phyloP scores from a whole-genome alignment of 169 alveolate genomes.

The Eimeria praecox region DNA sequence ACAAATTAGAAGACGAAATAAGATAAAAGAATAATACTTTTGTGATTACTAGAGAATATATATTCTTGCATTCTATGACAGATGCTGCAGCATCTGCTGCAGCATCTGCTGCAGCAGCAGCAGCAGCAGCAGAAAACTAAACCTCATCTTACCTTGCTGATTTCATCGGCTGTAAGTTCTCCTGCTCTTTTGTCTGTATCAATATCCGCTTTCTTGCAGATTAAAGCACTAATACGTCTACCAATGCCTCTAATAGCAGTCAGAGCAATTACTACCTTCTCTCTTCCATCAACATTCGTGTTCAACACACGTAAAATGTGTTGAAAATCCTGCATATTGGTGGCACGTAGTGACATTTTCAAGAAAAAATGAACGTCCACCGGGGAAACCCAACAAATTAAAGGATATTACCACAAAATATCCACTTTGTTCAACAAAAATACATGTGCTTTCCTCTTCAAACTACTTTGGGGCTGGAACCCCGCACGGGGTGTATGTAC shows the following conservation, averaged over 20 bases:
- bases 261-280: conserved; percentile 97
- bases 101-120: too few species aligned
- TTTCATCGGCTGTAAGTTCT: conserved; percentile 81
- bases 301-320: conserved; percentile 99
- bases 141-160: conserved; percentile 66
- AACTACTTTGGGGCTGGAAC: conserved; percentile 3
- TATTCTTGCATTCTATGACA: too few species aligned
- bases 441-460: neutral
- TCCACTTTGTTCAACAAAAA: too few species aligned
- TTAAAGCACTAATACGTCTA: conserved; percentile 97
- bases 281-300: conserved; percentile 99
- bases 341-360: conserved; percentile 77
- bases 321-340: conserved; percentile 95
- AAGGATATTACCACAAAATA: neutral
- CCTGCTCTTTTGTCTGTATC: conserved; percentile 96
- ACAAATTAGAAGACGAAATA: neutral
- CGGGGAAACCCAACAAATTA: neutral
- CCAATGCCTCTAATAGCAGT: conserved; percentile 98
- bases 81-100: too few species aligned
- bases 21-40: neutral
- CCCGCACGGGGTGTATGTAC: conserved; percentile 1
- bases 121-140: neutral
- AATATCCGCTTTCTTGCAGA: conserved; percentile 98
- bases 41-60: too few species aligned
- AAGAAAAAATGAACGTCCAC: neutral